Base-by-base conservation (phyloP, 106 monocot species). In the Dendrobium nobile region DNA sequence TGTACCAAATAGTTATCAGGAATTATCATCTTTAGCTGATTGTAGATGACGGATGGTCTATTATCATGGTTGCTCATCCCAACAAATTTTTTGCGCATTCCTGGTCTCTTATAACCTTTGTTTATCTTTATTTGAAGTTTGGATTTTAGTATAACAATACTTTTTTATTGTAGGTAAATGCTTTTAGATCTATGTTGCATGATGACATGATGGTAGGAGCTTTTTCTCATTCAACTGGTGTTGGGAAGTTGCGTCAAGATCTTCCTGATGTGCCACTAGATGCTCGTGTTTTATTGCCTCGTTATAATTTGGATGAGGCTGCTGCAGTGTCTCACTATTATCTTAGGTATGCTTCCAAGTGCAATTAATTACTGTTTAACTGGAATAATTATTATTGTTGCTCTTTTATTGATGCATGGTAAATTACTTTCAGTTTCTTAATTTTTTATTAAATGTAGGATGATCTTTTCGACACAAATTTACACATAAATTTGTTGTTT, bases 201-300 rank as follows among this genome's bases (percentile, higher is more conserved):
- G 75, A 84, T 79, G 95, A 95, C 76, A 95, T 95, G 99, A 99
- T 99, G 99, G 78, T 99, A 47, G 99, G 99, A 68, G 91, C 95
- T 67, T 99, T 95, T 82, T 99, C 99, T 77, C 95, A 99, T 80
- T 99, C 99, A 68, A 99, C 95, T 26, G 95, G 93, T 79, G 99
- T 99, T n/a, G 98, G 98, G 27, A 99, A 99, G 76, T 85, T 99
- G 61, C 91, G 95, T 45, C 82, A 95, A 83, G 89, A 99, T 2
- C 86, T 95, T 24, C 99, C 95, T 72, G 91, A 93, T 85, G 95
- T 99, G 77, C 99, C 99, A 20, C 37, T 81, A 76, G 92, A 88
- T 87, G 89, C 95, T 55, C 95, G 99, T 81, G 77, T 93, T 56
- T 73, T 87, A 58, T 87, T 91, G 22, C 95, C 95, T 79, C 95